These are phyloP conservation scores for Saksenaea oblongispora DNA, from an alignment of 371 early-diverging fungal species.

Conservation along the genomic window DNA sequence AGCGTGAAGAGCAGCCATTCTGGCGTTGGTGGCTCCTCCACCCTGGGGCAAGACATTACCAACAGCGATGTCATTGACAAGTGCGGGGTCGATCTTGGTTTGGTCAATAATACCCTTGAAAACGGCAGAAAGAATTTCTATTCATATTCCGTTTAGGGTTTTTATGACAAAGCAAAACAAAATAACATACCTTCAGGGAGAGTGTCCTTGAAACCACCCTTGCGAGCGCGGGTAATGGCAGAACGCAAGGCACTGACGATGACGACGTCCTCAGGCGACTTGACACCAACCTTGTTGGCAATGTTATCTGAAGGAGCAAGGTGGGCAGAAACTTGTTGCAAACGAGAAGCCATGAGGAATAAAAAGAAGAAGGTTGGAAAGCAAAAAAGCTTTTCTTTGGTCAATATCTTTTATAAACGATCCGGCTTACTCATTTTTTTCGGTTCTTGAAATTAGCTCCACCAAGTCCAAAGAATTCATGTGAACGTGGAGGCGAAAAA, in stretches of 20 bases:
- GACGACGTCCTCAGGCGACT: conserved; percentile 85
- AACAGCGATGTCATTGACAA: conserved; percentile 94
- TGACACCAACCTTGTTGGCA: conserved; percentile 73
- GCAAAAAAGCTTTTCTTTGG: background rate
- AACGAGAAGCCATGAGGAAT: conserved; percentile 59
- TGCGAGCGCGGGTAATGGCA: conserved; percentile 88
- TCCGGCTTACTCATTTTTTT: background rate
- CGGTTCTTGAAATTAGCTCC: background rate
- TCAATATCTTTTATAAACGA: background rate
- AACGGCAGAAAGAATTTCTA: conserved; percentile 86
- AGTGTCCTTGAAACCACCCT: conserved; percentile 94
- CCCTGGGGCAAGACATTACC: conserved; percentile 94
- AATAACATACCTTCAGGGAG: conserved; percentile 59
- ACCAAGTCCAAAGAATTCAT: background rate
- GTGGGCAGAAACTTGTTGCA: conserved; percentile 76
- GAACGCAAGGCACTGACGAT: conserved; percentile 90
- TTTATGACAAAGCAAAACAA: background rate
- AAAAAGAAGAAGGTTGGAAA: background rate
- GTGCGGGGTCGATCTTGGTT: conserved; percentile 83
- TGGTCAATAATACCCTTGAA: conserved; percentile 82
- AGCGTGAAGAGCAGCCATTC: conserved; percentile 96
- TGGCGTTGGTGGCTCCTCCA: conserved; percentile 92
- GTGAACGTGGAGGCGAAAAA: background rate
- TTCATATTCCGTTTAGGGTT: conserved; percentile 12
- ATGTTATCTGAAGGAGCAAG: conserved; percentile 54